Conservation (phyloP, 768 basidiomycete species). For the Naganishia friedmannii region DNA sequence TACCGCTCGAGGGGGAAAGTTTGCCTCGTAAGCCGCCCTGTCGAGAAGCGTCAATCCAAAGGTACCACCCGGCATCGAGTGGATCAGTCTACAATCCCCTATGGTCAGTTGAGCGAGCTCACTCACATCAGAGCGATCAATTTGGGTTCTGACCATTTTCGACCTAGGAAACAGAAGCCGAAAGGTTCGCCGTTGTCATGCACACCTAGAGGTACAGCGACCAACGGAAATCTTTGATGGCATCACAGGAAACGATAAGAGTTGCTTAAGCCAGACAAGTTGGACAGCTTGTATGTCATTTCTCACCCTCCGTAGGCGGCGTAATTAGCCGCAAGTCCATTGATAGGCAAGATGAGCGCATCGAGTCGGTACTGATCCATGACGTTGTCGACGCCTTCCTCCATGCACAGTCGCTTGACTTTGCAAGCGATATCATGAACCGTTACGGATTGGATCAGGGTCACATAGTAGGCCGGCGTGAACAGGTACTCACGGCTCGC, state of each 20-base stretch:
- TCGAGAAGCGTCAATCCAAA: not conserved
- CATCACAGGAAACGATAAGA: not conserved
- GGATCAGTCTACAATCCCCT: too few species aligned
- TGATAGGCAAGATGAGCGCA: not conserved
- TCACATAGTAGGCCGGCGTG: not conserved
- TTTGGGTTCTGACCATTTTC: slow-evolving; percentile 5
- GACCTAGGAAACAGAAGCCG: slow-evolving; percentile 5
- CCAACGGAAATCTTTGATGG: not conserved
- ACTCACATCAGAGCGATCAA: slow-evolving; percentile 15
- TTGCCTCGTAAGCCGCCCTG: slow-evolving; percentile 1
- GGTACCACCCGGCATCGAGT: too few species aligned
- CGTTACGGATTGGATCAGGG: too few species aligned
- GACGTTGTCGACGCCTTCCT: not conserved
- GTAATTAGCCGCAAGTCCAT: not conserved
- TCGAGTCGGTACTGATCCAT: not conserved
- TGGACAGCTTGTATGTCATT: not conserved
- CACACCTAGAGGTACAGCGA: slow-evolving; percentile 5
- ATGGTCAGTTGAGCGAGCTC: too few species aligned
- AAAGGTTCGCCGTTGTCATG: slow-evolving; percentile 11
- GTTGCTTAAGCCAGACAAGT: not conserved
- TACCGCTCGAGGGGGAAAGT: not conserved
- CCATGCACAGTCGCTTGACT: not conserved
- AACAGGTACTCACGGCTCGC: not conserved
- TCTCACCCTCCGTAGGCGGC: not conserved
- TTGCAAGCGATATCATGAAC: not conserved